phyloP scores from a whole-genome alignment of 202 grass and related monocot species.

The Alloteropsis angusta region DNA sequence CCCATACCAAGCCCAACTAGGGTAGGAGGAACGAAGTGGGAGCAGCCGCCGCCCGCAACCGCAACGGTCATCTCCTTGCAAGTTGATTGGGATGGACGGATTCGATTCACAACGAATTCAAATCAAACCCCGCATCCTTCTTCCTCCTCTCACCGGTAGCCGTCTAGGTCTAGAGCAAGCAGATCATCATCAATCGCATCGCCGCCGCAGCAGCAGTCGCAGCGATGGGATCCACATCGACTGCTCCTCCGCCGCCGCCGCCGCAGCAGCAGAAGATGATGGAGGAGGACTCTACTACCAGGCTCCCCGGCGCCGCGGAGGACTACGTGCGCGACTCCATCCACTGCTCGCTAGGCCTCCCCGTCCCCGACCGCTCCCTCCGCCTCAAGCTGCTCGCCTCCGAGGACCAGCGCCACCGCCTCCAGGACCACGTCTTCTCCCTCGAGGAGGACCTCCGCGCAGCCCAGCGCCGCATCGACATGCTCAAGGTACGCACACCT shows the following conservation, averaged over 20 bases:
- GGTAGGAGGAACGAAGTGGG: background rate
- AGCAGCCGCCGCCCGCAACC: background rate
- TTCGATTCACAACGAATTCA: background rate
- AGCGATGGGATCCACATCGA: background rate
- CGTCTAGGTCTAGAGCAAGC: background rate
- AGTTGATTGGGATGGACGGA: too few relatives aligned
- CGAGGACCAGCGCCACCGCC: slow-evolving; percentile 56
- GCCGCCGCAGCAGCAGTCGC: background rate
- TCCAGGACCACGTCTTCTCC: slow-evolving; percentile 65
- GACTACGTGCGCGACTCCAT: slow-evolving; percentile 71
- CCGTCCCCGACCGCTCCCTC: slow-evolving; percentile 48
- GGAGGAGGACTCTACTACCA: background rate
- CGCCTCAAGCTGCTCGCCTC: slow-evolving; percentile 58
- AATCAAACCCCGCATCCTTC: background rate
- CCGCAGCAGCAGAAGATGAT: too few relatives aligned
- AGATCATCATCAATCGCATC: background rate
- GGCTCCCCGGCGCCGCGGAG: slow-evolving; percentile 20
- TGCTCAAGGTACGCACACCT: slow-evolving; percentile 49
- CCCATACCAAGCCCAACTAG: background rate
- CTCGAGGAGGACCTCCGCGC: slow-evolving; percentile 56
- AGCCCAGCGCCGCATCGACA: slow-evolving; percentile 39
- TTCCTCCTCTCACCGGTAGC: too few relatives aligned
- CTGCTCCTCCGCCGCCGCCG: background rate
- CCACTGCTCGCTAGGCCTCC: slow-evolving; percentile 54
- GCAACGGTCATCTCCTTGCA: background rate